Evolutionary conservation across 192 early-diverging fungal genomes (phyloP).

Genomic region (Ramicandelaber brevisporus): DNA sequence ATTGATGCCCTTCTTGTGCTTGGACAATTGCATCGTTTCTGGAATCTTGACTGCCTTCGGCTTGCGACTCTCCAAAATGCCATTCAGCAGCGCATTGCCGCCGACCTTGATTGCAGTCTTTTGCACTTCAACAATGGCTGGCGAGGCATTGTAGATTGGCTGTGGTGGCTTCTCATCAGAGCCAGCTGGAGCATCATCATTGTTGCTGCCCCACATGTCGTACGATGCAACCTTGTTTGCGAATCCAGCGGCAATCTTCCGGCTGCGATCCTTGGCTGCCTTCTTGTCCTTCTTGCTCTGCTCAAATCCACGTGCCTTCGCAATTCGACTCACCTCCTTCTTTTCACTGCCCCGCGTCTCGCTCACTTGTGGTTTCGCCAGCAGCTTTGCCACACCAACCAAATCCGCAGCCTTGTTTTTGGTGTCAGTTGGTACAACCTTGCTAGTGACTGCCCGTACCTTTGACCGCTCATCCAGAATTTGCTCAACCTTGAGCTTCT

Average conservation of each 20-base stretch:
- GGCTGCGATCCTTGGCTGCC: background rate
- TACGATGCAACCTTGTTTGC: background rate
- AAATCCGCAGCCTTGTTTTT: conserved; percentile 8
- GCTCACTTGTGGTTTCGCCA: conserved; percentile 5
- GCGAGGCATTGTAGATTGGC: too few relatives aligned
- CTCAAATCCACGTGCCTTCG: background rate
- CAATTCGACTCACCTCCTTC: conserved; percentile 3
- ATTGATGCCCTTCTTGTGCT: conserved; percentile 3
- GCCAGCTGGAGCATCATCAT: too few relatives aligned
- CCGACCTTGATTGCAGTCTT: background rate
- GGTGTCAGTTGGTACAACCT: conserved; percentile 3
- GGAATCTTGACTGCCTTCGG: conserved; percentile 2
- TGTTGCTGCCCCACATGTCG: conserved; percentile 12
- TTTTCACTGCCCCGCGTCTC: conserved; percentile 3
- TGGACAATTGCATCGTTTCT: background rate
- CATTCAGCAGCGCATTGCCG: conserved; percentile 2
- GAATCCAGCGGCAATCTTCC: background rate
- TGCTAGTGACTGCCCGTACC: conserved; percentile 20
- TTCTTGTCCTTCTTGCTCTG: background rate
- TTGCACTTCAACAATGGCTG: background rate
- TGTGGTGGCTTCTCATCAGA: too few relatives aligned
- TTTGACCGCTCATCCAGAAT: conserved; percentile 51
- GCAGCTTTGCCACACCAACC: conserved; percentile 7
- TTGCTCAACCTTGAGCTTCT: conserved; percentile 51
- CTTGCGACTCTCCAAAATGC: conserved; percentile 4